Percentiles rank a stretch among this genome's conserved stretches.
phyloP scores from a whole-genome alignment of 257 asterid species.

The Avicennia marina region DNA sequence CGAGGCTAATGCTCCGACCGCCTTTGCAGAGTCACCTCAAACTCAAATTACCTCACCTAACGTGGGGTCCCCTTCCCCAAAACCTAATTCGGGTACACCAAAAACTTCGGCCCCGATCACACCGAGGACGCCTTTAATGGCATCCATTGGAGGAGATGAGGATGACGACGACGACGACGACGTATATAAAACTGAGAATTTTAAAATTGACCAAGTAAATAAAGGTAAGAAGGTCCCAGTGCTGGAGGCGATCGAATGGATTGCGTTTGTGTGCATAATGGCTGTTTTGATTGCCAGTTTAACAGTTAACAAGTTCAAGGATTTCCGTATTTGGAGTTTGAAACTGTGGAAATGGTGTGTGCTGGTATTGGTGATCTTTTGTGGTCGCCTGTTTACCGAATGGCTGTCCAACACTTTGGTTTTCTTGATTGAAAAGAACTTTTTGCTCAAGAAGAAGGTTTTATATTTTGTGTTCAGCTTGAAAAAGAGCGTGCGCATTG shows the following conservation, averaged over 20 bases:
- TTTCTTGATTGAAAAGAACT: constrained; percentile 55
- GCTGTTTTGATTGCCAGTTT: constrained; percentile 35
- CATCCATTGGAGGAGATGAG: constrained; percentile 25
- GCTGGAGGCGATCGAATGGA: constrained; percentile 39
- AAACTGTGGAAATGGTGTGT: constrained; percentile 66
- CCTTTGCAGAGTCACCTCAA: too few species aligned
- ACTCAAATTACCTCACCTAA: constrained; percentile 23
- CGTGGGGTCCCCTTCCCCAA: constrained; percentile 16
- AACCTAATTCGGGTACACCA: constrained; percentile 16
- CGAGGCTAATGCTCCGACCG: constrained; percentile 15
- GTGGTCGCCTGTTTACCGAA: constrained; percentile 58
- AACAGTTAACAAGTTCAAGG: constrained; percentile 24
- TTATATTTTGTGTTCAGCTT: constrained; percentile 53
- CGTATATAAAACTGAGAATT: constrained; percentile 37
- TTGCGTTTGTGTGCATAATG: constrained; percentile 26
- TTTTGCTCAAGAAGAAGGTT: constrained; percentile 54
- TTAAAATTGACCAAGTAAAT: constrained; percentile 18
- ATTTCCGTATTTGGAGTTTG: constrained; percentile 24
- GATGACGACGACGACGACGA: constrained; percentile 31
- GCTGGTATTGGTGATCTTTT: constrained; percentile 41
- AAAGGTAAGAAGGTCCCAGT: constrained; percentile 36
- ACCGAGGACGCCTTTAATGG: constrained; percentile 59
- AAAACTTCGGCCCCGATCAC: constrained; percentile 48
- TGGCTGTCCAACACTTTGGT: constrained; percentile 48
- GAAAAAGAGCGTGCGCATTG: constrained; percentile 52